These are phyloP conservation scores for Pythium grandisporangium DNA, from an alignment of 352 stramenopile species.

Conservation along the genomic window DNA sequence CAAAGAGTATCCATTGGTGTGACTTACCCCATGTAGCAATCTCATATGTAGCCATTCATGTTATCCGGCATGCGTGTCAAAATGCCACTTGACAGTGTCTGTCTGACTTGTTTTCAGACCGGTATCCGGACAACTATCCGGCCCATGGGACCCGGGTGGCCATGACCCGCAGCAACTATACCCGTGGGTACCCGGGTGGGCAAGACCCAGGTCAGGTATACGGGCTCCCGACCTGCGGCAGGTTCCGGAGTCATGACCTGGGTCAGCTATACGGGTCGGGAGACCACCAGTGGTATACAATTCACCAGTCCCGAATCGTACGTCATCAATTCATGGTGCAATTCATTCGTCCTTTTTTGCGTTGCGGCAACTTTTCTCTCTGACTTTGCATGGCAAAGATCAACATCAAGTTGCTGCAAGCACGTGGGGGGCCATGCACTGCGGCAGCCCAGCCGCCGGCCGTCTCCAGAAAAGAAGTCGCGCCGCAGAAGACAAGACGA, in stretches of 20 bases:
- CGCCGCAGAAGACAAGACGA: too few species aligned
- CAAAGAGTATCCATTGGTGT: too few species aligned
- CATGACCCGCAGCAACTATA: too few species aligned
- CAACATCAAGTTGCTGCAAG: slow-evolving; percentile 3
- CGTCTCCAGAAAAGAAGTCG: too few species aligned
- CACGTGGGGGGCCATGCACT: too few species aligned
- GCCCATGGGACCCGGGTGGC: too few species aligned
- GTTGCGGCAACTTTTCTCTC: slow-evolving; percentile 6
- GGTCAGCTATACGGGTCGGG: slow-evolving; percentile 15
- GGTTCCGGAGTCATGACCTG: not conserved
- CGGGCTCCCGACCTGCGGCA: slow-evolving; percentile 6
- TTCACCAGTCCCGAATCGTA: too few species aligned
- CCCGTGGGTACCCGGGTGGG: slow-evolving; percentile 2
- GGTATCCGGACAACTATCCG: slow-evolving; percentile 15
- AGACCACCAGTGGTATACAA: slow-evolving; percentile 12
- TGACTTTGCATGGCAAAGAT: slow-evolving; percentile 4
- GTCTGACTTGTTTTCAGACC: slow-evolving; percentile 17
- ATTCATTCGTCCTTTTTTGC: slow-evolving; percentile 18
- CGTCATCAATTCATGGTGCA: slow-evolving; percentile 18
- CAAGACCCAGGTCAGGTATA: slow-evolving; percentile 14
- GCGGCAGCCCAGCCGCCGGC: too few species aligned
- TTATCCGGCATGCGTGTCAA: slow-evolving; percentile 12
- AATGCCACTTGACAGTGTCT: too few species aligned
- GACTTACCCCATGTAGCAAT: too few species aligned
- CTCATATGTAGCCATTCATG: slow-evolving; percentile 1